These are phyloP conservation scores for Colletotrichum orbiculare DNA, from an alignment of 2,329 filamentous ascomycete species.

Conservation along the genomic window DNA sequence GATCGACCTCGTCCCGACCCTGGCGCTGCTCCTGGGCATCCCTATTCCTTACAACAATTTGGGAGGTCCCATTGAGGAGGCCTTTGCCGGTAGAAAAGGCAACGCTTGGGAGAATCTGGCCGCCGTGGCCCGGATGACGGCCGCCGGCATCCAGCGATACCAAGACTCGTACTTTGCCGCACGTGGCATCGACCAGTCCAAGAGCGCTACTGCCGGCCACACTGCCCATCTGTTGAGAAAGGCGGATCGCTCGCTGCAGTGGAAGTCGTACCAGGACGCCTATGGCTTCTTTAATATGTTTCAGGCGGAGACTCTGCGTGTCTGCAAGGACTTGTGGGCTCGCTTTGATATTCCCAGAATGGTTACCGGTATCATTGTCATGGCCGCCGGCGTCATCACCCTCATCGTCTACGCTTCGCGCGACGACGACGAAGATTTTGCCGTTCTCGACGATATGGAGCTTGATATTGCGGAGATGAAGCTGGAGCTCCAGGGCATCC, in stretches of 20 bases:
- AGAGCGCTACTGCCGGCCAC: slow-evolving; percentile 54
- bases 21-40: slow-evolving; percentile 87
- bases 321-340: slow-evolving; percentile 90
- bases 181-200: slow-evolving; percentile 73
- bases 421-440: slow-evolving; percentile 65
- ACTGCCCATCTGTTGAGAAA: slow-evolving; percentile 59
- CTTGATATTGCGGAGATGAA: slow-evolving; percentile 69
- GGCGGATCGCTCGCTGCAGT: slow-evolving; percentile 55
- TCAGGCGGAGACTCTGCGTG: slow-evolving; percentile 79
- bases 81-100: slow-evolving; percentile 79
- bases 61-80: slow-evolving; percentile 92
- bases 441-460: slow-evolving; percentile 65
- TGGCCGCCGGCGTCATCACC: slow-evolving; percentile 74
- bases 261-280: slow-evolving; percentile 51
- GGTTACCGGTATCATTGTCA: slow-evolving; percentile 79
- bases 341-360: slow-evolving; percentile 91
- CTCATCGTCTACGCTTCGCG: slow-evolving; percentile 79
- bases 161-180: slow-evolving; percentile 84
- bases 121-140: slow-evolving; percentile 78
- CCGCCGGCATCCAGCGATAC: slow-evolving; percentile 90
- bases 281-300: slow-evolving; percentile 76
- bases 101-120: slow-evolving; percentile 82
- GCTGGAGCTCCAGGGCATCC: slow-evolving; percentile 60
- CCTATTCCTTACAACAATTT: slow-evolving; percentile 98
- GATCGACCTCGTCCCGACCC: slow-evolving; percentile 94